A percentile compares a stretch with the other conserved stretches of the same genome.
Conservation (phyloP, 2,329 filamentous ascomycete species). For the Zopfia rhizophila region DNA sequence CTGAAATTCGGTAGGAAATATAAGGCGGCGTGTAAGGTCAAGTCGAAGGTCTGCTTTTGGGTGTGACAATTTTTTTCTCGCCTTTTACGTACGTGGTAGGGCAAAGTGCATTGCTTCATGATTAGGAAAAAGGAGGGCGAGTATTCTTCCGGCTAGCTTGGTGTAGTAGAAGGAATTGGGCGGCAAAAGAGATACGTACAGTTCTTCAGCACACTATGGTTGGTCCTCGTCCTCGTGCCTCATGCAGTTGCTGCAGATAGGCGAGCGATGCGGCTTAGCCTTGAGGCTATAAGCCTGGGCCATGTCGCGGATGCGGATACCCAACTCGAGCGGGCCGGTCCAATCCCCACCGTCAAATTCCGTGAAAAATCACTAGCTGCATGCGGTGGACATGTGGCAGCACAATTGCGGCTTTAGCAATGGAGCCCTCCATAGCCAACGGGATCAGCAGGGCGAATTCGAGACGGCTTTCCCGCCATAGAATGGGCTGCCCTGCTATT, state of each 20-base stretch:
- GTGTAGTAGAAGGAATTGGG: no score
- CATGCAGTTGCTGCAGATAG: no score
- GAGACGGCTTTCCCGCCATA: constrained; percentile 41
- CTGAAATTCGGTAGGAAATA: no score
- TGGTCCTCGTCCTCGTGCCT: no score
- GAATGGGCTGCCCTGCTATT: constrained; percentile 43
- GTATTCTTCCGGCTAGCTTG: constrained; percentile 24
- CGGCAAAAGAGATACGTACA: no score
- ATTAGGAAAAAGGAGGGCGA: no score
- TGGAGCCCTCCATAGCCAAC: constrained; percentile 48
- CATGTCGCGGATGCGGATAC: constrained; percentile 41
- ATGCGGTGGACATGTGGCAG: constrained; percentile 54
- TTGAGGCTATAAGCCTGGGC: constrained; percentile 43
- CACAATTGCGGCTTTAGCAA: constrained; percentile 44
- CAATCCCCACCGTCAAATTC: constrained; percentile 46
- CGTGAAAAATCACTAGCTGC: constrained; percentile 46
- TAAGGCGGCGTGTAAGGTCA: no score
- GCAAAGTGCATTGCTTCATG: no score
- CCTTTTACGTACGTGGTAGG: no score
- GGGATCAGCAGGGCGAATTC: constrained; percentile 47
- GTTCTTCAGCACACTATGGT: no score
- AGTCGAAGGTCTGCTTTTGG: no score
- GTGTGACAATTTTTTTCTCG: no score
- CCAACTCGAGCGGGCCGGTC: constrained; percentile 34
- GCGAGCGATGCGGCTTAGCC: constrained; percentile 6